Conservation (phyloP, 208 protist genomes). For the Kentomonas sorsogonicus region DNA sequence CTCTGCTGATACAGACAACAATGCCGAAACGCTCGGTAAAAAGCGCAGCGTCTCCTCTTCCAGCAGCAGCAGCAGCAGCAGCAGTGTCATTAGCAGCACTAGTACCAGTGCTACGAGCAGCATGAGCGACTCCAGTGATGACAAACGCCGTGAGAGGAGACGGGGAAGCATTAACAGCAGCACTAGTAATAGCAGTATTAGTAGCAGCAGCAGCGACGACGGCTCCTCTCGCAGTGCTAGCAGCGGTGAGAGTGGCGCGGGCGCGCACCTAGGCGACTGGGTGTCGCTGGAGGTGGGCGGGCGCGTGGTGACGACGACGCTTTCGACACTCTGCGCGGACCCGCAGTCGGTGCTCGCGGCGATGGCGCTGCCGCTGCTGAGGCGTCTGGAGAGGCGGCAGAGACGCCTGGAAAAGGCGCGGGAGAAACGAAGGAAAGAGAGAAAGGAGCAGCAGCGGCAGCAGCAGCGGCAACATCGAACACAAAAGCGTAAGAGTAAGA, state of each 20-base stretch:
- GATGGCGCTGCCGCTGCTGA: constrained; percentile 24
- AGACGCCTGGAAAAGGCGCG: neutral
- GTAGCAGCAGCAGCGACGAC: neutral
- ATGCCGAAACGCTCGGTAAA: too few species aligned
- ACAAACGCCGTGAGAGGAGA: too few species aligned
- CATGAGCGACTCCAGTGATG: too few species aligned
- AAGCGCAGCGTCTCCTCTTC: too few species aligned
- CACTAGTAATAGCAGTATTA: neutral
- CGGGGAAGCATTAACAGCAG: too few species aligned
- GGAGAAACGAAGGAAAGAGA: neutral
- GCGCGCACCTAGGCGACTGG: constrained; percentile 49
- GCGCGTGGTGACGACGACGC: constrained; percentile 62
- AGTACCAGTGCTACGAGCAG: too few species aligned
- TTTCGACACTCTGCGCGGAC: constrained; percentile 62
- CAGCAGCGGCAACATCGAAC: neutral
- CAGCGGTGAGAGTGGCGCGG: neutral
- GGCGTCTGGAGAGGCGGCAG: neutral
- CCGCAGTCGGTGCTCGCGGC: constrained; percentile 51
- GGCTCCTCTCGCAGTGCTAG: neutral
- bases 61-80: too few species aligned
- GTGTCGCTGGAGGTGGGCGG: constrained; percentile 80
- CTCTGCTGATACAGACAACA: too few species aligned
- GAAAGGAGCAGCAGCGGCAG: neutral
- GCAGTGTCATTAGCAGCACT: neutral
- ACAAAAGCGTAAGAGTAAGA: neutral